Evolutionary conservation across 768 basidiomycete species (phyloP).

Genomic region (Polyporus arcularius): DNA sequence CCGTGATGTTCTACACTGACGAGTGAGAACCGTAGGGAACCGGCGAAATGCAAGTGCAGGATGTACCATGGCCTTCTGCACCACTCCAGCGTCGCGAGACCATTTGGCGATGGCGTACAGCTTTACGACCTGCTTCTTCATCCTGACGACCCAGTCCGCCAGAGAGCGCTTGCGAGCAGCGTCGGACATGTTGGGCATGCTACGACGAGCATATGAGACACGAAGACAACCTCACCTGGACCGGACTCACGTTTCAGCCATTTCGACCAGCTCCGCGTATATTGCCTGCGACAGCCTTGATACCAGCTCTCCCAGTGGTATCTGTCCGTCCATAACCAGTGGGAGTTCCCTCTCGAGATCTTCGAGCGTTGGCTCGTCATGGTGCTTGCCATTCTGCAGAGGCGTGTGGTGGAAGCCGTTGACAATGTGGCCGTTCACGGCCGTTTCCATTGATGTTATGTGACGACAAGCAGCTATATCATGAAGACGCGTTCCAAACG

Average conservation of each 20-base stretch:
- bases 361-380: conserved; percentile 43
- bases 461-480: not conserved
- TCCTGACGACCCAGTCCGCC: conserved; percentile 89
- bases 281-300: conserved; percentile 77
- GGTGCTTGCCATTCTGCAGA: conserved; percentile 9
- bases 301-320: conserved; percentile 71
- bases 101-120: conserved; percentile 86
- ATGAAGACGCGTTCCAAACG: not conserved
- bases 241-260: conserved; percentile 78
- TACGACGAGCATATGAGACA: conserved; percentile 10
- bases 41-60: not conserved
- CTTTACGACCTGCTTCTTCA: conserved; percentile 88
- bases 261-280: conserved; percentile 79
- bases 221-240: not conserved
- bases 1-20: conserved; percentile 70
- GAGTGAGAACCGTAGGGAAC: not conserved
- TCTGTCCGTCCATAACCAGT: conserved; percentile 68
- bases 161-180: conserved; percentile 75
- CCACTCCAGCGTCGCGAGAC: conserved; percentile 80
- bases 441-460: conserved; percentile 14
- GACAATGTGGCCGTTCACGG: conserved; percentile 15
- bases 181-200: conserved; percentile 82
- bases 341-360: conserved; percentile 77
- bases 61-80: conserved; percentile 84
- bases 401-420: conserved; percentile 9